Base-by-base conservation (phyloP, 2,329 filamentous ascomycete species). In the Aureobasidium lini region DNA sequence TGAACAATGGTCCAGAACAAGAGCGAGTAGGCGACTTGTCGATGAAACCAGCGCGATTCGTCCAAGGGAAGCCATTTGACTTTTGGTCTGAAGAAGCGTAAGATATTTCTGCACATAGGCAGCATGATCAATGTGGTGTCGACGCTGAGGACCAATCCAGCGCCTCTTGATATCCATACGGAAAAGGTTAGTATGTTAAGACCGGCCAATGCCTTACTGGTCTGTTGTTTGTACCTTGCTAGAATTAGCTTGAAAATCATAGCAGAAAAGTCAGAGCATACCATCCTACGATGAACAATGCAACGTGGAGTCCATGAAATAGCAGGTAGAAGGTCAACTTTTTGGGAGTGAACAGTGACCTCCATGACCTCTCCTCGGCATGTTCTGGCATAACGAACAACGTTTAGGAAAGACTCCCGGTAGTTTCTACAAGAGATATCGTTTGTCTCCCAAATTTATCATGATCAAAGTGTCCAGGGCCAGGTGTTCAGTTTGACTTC, bases 21-120 rank as follows among this genome's bases (percentile, higher is more conserved):
- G 76, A 97, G 79, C 1, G 90, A 80, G 71, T 99, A 99, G 16
- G 94, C 93, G 44, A 95, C 83, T 73, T 99, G 94, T 64, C 93
- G 83, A 77, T 99, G 94, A 74, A 99, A 95, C 91, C 91, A 99
- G 65, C 92, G 82, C 61, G 91, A 95, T 76, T 99, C 94, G 69
- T 99, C 94, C n/a, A 99, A 81, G 5, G 94, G 94, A 11, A 97
- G 72, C 78, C 88, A 96, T 73, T 85, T 84, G 64, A 96, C 76
- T 78, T 95, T 95, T 29, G 94, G 94, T 64, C 94, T 84, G 60
- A 97, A 73, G 70, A 84, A 88, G 71, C 90, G 84, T 70, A 99
- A 82, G 34, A 97, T 77, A 61, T 93, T 97, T 66, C 94, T 83
- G 79, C 93, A 99, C 79, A 99, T 96, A 6, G 94, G 94, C 61